Conservation (phyloP, 2,329 filamentous ascomycete genomes). For the Fusarium albidum region DNA sequence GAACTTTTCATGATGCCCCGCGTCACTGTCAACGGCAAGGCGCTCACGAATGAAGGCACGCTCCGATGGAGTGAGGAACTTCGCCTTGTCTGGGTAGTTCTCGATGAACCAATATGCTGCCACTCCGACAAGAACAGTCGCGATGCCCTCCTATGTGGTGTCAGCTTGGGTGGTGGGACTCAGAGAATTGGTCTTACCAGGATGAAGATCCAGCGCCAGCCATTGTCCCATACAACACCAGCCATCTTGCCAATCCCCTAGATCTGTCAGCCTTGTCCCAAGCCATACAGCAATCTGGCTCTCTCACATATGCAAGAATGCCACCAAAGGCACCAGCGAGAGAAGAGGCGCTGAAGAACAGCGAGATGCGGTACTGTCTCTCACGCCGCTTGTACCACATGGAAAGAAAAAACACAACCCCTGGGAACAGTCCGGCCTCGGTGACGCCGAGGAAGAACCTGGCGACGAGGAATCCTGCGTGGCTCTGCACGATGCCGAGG, state of each 20-base stretch:
- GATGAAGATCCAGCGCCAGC: slow-evolving; percentile 69
- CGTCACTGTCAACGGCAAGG: slow-evolving; percentile 73
- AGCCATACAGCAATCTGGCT: slow-evolving; percentile 2
- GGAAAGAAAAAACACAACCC: slow-evolving; percentile 58
- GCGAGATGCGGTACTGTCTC: slow-evolving; percentile 61
- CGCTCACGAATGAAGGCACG: slow-evolving; percentile 67
- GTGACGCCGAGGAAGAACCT: slow-evolving; percentile 65
- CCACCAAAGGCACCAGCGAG: slow-evolving; percentile 66
- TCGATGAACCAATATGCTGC: slow-evolving; percentile 68
- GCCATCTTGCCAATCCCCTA: slow-evolving; percentile 63
- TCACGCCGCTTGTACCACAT: slow-evolving; percentile 66
- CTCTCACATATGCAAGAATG: slow-evolving; percentile 60
- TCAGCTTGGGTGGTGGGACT: neutral
- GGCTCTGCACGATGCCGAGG: slow-evolving; percentile 57
- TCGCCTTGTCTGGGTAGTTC: slow-evolving; percentile 69
- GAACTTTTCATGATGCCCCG: slow-evolving; percentile 73
- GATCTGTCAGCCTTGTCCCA: neutral
- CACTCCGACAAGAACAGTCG: slow-evolving; percentile 60
- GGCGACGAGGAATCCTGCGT: slow-evolving; percentile 60
- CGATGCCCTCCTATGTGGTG: slow-evolving; percentile 57
- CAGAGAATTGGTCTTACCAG: slow-evolving; percentile 48
- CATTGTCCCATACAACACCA: slow-evolving; percentile 59
- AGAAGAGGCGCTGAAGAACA: slow-evolving; percentile 64
- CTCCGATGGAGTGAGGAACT: slow-evolving; percentile 63
- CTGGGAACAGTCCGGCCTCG: slow-evolving; percentile 61